Base-by-base conservation (phyloP, 2,329 filamentous ascomycete genomes). In the Xylariaceae sp. region DNA sequence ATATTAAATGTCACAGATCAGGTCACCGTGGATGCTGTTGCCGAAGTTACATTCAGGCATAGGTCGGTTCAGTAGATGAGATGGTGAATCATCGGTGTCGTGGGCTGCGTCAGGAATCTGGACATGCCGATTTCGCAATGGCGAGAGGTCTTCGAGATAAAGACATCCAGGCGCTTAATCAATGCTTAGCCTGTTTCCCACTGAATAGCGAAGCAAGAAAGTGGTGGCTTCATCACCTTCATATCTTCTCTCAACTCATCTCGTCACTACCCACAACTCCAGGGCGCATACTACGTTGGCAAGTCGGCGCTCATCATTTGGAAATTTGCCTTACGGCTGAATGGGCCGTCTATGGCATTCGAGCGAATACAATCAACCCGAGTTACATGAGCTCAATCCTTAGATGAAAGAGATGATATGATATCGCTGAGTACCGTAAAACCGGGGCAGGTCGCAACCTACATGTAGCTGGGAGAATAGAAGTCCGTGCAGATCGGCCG, bases 301-400 rank as follows among this genome's bases (percentile, higher is more conserved):
- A 53, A 48, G 31, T 40, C 45, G 36, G 50, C 41, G 42, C 46
- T 53, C 17, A 9, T 49, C 11, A 40, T 22, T 7, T 53, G 10
- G 48, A 53, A 42, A 53, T 19, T n/a, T 48, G 50, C 18, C 50
- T 53, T n/a, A 45, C 50, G 1, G 50, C 50, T 12, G 50, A 53
- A 17, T 53, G 50, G 50, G 50, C 50, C 39, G 33, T 36, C 5
- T 53, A 53, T 31, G 50, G 50, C 14, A 53, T 53, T 22, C 50
- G 50, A 7, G 48, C 49, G 13, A 51, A 51, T 17, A 36, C 41
- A 13, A 53, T 53, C 9, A 48, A 42, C 19, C 50, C 50, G 9
- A 45, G 50, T 11, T 53, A 53, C 45, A 36, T 10, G 33, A 14
- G 14, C 33, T 36, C 14, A 14, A 36, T 36, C 33, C 33, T 36